A percentile compares a stretch with the other conserved stretches of the same genome.
phyloP scores from a whole-genome alignment of 192 early-diverging fungal species.

The Coemansia aciculifera region DNA sequence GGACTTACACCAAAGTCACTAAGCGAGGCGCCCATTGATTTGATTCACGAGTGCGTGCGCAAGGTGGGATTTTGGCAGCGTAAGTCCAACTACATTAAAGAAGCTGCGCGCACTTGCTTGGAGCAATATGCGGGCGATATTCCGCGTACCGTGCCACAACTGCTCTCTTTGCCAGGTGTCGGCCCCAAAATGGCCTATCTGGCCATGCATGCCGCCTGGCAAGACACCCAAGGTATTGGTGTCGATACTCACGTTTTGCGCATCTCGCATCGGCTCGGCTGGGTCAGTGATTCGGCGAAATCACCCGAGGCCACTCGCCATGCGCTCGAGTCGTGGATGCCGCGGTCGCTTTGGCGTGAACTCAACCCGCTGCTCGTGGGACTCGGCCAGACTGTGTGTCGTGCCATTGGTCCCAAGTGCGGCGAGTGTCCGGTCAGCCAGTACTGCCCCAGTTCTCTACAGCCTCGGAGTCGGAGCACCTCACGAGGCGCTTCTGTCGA shows the following conservation, averaged over 20 bases:
- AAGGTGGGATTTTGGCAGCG: constrained; percentile 89
- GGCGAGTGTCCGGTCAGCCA: constrained; percentile 75
- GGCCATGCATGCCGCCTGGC: constrained; percentile 83
- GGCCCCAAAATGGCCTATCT: constrained; percentile 95
- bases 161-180: constrained; percentile 84
- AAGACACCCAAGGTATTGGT: constrained; percentile 85
- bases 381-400: constrained; percentile 84
- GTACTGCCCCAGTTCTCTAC: constrained; percentile 59
- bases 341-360: constrained; percentile 77
- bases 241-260: constrained; percentile 96
- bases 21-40: constrained; percentile 59
- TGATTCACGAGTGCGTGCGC: constrained; percentile 69
- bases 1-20: constrained; percentile 73
- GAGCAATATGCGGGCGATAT: constrained; percentile 79
- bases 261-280: constrained; percentile 85
- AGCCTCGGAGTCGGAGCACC: constrained; percentile 4
- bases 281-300: constrained; percentile 72
- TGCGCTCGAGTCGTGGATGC: constrained; percentile 78
- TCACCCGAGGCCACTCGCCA: constrained; percentile 81
- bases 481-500: constrained; percentile 5
- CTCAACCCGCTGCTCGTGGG: constrained; percentile 91
- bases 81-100: constrained; percentile 82
- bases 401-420: constrained; percentile 74
- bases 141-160: constrained; percentile 72
- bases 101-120: constrained; percentile 70